phyloP scores from a whole-genome alignment of 352 stramenopile genomes.

The Globisporangium spinosum region DNA sequence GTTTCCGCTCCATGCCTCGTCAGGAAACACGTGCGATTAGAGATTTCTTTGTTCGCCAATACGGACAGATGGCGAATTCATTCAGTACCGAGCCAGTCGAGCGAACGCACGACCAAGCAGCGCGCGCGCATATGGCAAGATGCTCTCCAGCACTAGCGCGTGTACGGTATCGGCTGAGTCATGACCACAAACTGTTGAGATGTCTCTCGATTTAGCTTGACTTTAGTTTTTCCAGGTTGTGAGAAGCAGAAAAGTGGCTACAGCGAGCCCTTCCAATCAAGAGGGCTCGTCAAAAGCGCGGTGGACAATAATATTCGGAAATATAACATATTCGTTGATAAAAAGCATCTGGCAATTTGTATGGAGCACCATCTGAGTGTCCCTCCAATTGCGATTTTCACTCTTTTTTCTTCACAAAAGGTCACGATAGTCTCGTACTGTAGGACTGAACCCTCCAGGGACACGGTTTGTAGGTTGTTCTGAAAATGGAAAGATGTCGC shows the following conservation, averaged over 20 bases:
- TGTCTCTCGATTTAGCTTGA: background rate
- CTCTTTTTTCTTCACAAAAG: background rate
- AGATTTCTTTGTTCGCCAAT: background rate
- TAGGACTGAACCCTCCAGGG: background rate
- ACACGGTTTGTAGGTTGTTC: constrained; percentile 1
- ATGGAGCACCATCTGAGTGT: background rate
- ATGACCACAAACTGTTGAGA: background rate
- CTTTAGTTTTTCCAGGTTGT: background rate
- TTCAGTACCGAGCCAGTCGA: background rate
- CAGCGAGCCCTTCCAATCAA: background rate
- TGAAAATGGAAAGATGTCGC: background rate
- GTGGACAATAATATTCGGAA: background rate
- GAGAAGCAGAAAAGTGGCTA: background rate
- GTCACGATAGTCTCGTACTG: background rate
- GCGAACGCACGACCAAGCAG: background rate
- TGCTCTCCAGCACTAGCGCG: background rate
- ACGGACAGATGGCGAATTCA: background rate
- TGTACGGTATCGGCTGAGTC: background rate
- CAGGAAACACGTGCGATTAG: background rate
- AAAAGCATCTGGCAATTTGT: background rate
- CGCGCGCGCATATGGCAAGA: background rate
- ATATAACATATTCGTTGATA: background rate
- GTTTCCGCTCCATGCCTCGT: background rate
- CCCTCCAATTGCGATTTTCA: no score
- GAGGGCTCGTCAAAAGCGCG: background rate